Base-by-base conservation (phyloP, 2,329 filamentous ascomycete species). In the Pestalotiopsis sp. region DNA sequence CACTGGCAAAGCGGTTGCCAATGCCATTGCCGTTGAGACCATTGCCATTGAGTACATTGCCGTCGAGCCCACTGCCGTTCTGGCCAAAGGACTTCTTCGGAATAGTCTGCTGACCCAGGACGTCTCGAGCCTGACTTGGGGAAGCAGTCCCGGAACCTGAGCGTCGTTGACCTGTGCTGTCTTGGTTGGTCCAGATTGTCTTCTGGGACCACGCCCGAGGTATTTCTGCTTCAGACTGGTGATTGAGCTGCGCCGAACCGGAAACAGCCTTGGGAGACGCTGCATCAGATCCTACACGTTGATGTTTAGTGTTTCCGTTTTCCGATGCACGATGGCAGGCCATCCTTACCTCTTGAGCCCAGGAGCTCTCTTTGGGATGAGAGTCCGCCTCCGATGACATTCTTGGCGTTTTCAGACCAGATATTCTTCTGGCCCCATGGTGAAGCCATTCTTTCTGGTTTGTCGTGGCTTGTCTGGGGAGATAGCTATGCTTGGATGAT, bases 161-260 rank as follows among this genome's bases (percentile, higher is more conserved):
- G 52, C 85, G 76, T 2, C 81, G 78, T 52, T 82, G 80, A 13
- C 82, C 67, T 31, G 70, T 79, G 56, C 78, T 80, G 61, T 89
- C 87, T 27, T 83, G 74, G 6, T 81, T 80, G 71, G 86, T 87
- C 92, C 92, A 94, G 17, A 87, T 86, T 49, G 85, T 81, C 71
- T 84, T 81, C 61, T 83, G 83, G n/a, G 66, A 41, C 23, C 57
- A 63, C 56, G 58, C 52, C 25, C 31, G 66, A 65, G 79, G 80
- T 69, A 85, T 83, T 73, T 93, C 91, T 20, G 88, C 87, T 75
- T 94, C 91, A 11, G 92, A 92, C 57, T 90, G 88, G 59, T 89
- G 85, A 69, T 92, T 85, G 52, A 94, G 83, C 69, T 91, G 92
- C 70, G 90, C 86, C 5, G 92, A 93, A 63, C 92, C 92, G 3